These are phyloP conservation scores for Agrostemma githago DNA, from an alignment of 148 eudicot species.

Conservation along the genomic window DNA sequence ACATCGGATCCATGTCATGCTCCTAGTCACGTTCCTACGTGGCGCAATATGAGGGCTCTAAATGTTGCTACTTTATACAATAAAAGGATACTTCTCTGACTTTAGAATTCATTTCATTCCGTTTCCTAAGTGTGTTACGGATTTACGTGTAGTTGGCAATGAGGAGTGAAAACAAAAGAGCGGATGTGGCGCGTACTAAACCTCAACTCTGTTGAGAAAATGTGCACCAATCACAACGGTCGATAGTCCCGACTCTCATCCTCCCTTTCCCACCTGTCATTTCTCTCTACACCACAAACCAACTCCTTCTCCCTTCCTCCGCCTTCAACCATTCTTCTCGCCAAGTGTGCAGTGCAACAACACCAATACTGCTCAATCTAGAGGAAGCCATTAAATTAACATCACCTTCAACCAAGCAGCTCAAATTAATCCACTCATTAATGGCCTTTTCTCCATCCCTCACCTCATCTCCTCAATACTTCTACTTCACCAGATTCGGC, in stretches of 20 bases:
- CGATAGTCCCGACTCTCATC: constrained; percentile 28
- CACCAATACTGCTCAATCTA: too few relatives aligned
- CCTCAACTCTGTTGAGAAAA: neutral
- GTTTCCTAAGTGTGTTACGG: too few relatives aligned
- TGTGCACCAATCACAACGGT: constrained; percentile 30
- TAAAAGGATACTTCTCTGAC: too few relatives aligned
- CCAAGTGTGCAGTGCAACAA: too few relatives aligned
- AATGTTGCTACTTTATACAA: too few relatives aligned
- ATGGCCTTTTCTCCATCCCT: constrained; percentile 42
- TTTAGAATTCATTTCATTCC: too few relatives aligned
- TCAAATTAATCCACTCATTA: neutral
- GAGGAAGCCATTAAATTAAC: neutral
- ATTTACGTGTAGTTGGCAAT: too few relatives aligned
- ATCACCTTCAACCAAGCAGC: neutral
- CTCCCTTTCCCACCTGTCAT: constrained; percentile 32
- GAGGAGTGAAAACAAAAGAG: neutral
- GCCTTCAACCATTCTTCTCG: neutral
- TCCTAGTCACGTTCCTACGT: too few relatives aligned
- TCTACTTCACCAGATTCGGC: constrained; percentile 18
- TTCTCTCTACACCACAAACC: neutral
- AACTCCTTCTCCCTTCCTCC: neutral
- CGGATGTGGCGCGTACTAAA: constrained; percentile 16
- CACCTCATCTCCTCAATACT: constrained; percentile 13
- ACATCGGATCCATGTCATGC: too few relatives aligned
- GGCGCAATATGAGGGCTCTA: too few relatives aligned